Conservation (phyloP, 2,329 filamentous ascomycete genomes). For the Beauveria medogensis region DNA sequence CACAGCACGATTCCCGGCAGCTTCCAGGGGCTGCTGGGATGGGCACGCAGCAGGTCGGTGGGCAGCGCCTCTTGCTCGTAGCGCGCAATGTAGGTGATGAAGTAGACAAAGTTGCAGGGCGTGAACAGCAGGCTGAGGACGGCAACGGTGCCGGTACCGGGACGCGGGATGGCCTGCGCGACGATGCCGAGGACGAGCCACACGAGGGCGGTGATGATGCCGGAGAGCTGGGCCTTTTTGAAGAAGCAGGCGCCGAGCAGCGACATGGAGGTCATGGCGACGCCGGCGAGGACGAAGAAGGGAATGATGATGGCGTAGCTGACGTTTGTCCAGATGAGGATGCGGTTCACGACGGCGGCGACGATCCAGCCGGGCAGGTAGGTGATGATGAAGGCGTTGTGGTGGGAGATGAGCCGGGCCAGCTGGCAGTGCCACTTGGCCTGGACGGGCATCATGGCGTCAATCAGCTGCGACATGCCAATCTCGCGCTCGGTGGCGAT, state of each 20-base stretch:
- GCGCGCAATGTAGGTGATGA: constrained; percentile 62
- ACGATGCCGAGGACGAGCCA: constrained; percentile 67
- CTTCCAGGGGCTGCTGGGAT: constrained; percentile 54
- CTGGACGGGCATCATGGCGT: constrained; percentile 64
- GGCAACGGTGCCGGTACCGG: constrained; percentile 52
- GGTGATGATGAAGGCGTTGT: constrained; percentile 59
- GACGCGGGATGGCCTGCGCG: constrained; percentile 60
- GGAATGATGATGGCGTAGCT: constrained; percentile 55
- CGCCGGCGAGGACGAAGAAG: constrained; percentile 63
- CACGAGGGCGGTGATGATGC: constrained; percentile 63
- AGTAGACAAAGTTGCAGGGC: constrained; percentile 76
- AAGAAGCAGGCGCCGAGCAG: constrained; percentile 72
- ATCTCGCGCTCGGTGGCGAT: constrained; percentile 62
- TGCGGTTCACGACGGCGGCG: constrained; percentile 30
- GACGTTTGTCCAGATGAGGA: constrained; percentile 32
- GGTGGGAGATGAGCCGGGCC: constrained; percentile 45
- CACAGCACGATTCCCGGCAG: constrained; percentile 65
- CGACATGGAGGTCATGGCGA: constrained; percentile 66
- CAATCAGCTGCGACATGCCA: constrained; percentile 65
- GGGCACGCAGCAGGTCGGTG: constrained; percentile 50
- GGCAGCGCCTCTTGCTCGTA: constrained; percentile 55
- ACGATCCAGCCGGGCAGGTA: constrained; percentile 40
- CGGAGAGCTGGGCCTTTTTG: constrained; percentile 71
- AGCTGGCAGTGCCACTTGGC: constrained; percentile 37
- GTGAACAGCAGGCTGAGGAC: constrained; percentile 69